A percentile compares a stretch with the other conserved stretches of the same genome.
Evolutionary conservation across 2,329 filamentous ascomycete genomes (phyloP).

Genomic region (Hirsutella thompsonii): DNA sequence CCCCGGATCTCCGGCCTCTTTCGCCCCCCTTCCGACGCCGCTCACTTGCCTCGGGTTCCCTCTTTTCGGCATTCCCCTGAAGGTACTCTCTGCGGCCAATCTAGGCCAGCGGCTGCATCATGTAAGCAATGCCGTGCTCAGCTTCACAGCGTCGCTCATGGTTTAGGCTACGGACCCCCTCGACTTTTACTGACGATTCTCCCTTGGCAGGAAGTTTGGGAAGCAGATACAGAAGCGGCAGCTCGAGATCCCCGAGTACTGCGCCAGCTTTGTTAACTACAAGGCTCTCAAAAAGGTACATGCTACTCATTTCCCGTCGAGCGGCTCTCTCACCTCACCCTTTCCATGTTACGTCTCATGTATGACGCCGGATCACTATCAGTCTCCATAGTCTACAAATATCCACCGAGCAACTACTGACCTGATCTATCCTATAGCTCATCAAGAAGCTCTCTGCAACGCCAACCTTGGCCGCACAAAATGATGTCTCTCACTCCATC

Average conservation of each 20-base stretch:
- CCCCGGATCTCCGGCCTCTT: too few species aligned
- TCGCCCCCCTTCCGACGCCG: too few species aligned
- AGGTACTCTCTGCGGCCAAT: slow-evolving; percentile 1
- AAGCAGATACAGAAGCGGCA: slow-evolving; percentile 99
- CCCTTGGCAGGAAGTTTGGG: slow-evolving; percentile 78
- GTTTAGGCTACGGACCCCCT: neutral
- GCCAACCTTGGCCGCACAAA: slow-evolving; percentile 67
- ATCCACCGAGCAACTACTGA: neutral
- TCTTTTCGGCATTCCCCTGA: too few species aligned
- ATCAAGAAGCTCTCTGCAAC: slow-evolving; percentile 97
- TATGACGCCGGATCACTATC: too few species aligned
- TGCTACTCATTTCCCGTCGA: neutral
- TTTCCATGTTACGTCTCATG: too few species aligned
- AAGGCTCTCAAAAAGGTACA: slow-evolving; percentile 94
- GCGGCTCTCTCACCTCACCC: too few species aligned
- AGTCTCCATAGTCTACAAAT: too few species aligned
- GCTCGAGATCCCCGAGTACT: slow-evolving; percentile 98
- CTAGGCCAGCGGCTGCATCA: slow-evolving; percentile 13
- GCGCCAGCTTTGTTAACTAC: slow-evolving; percentile 97
- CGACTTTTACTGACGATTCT: slow-evolving; percentile 3
- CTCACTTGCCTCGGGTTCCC: too few species aligned
- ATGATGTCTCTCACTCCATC: slow-evolving; percentile 38
- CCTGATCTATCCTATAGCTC: slow-evolving; percentile 44
- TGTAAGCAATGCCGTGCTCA: too few species aligned
- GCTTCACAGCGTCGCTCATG: slow-evolving; percentile 3